Evolutionary conservation across 1,284 basidiomycete species (phyloP), one percentile per base, ranked within the genome.

Genomic region (Leccinum holopus): DNA sequence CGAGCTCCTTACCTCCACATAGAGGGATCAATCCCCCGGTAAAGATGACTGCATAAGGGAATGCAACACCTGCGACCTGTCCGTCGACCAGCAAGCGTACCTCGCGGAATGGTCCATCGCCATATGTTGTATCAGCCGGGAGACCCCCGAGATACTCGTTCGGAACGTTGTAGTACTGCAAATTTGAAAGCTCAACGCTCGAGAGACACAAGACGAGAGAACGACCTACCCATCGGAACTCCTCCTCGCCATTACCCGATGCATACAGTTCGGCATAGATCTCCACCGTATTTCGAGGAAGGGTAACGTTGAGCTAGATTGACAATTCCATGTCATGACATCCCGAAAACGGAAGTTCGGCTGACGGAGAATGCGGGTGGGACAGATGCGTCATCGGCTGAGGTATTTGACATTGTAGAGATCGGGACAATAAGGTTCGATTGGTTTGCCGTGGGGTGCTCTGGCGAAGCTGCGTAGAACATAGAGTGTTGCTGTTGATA

Each of bases 11-110:
- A 18, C 18, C 84, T 82, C 91, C 91, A 94, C 49, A 87, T 81
- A 1, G 84, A 79, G 1, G 90, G 90, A 16, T 86, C 80, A 66
- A 92, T 0, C 89, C 91, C 18, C 91, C 91, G 0, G 91, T 94
- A 69, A 92, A 94, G 47, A 93, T 85, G 35, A 89, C 86, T 3
- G 88, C 84, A 67, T 90, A 94, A 9, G 92, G 92, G 73, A 90
- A 88, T 3, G 83, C 89, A n/a, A 85, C 82, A 1, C 91, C 92
- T 7, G 91, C 91, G 9, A 94, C 78, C 67, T 78, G 76, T 1
- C 86, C 87, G 65, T 94, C 92, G 7, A 94, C 83, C 16, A 89
- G 78, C 56, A 94, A 73, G 57, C 90, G 85, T 21, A 93, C 85
- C 75, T 94, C 92, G 37, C 91, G 82, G 80, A 92, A 93, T 2